These are phyloP conservation scores for Myotisia sp. DNA, from an alignment of 2,329 filamentous ascomycete species.

Conservation along the genomic window DNA sequence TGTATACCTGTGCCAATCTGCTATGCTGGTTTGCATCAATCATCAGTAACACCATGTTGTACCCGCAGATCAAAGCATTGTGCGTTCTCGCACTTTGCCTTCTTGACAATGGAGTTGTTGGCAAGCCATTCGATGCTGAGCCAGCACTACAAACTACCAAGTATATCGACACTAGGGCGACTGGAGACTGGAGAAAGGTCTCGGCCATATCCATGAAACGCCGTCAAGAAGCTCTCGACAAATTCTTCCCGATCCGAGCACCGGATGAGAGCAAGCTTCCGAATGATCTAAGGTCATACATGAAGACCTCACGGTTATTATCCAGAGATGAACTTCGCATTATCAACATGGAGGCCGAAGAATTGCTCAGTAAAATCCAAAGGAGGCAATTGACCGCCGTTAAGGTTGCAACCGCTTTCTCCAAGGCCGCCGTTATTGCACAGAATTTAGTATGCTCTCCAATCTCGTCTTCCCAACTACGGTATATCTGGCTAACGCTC, in stretches of 20 bases:
- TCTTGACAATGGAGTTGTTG: not conserved
- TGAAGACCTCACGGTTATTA: conserved; percentile 44
- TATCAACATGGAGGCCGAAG: conserved; percentile 26
- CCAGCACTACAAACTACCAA: not conserved
- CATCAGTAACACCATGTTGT: too few species aligned
- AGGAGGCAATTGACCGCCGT: conserved; percentile 16
- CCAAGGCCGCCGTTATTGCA: conserved; percentile 25
- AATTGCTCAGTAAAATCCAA: conserved; percentile 24
- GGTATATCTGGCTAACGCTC: too few species aligned
- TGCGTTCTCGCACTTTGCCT: conserved; percentile 6
- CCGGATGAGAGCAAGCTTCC: conserved; percentile 10
- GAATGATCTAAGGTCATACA: conserved; percentile 11
- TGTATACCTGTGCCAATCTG: too few species aligned
- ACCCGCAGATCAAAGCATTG: conserved; percentile 2
- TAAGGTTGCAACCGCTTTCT: conserved; percentile 21
- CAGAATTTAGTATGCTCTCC: conserved; percentile 23
- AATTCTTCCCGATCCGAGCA: conserved; percentile 11
- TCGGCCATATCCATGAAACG: conserved; percentile 24
- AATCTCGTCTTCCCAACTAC: too few species aligned
- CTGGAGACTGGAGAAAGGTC: conserved; percentile 22
- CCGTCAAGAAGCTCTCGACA: conserved; percentile 19
- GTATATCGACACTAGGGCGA: not conserved
- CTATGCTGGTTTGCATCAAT: too few species aligned
- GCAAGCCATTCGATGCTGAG: conserved; percentile 1
- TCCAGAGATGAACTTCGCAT: conserved; percentile 37